Base-by-base conservation (phyloP, 2,329 filamentous ascomycete species). In the Gyromitra esculenta region DNA sequence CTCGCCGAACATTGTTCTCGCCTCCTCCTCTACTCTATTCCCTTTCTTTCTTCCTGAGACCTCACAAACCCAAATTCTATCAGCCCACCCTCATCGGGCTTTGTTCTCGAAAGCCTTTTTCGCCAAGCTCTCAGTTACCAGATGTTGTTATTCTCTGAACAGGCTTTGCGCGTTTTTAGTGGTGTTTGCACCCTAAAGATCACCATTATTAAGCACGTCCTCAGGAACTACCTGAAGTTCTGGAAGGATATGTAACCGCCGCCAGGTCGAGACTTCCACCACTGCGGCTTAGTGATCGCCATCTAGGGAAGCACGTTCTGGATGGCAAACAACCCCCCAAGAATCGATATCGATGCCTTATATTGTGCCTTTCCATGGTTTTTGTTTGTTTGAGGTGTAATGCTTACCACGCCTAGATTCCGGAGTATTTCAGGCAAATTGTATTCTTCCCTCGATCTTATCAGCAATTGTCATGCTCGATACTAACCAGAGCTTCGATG, bases 201-300 rank as follows among this genome's bases (percentile, higher is more conserved):
- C 8, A n/a, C 18, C 54, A 71, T 75, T 75, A 75, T 75, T 75
- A 75, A 75, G 72, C 72, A 41, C 56, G 37, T 39, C 13, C 39
- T 11, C 70, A 67, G 56, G 64, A 57, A 56, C 65, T 15, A 64
- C 57, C 35, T 18, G 21, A 64, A 37, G 45, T 70, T 75, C 59
- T 70, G 31, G 66, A 75, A 75, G 66, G 72, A 75, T 65, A 75
- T 75, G 72, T 75, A 75, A 75, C 66, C 50, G 50, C 41, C 31
- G 59, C 66, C 59, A 75, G 59, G 69, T 59, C 60, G 60, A 72
- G 69, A 65, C 69, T 57, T 39, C 62, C 52, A 39, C 9, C 18
- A 31, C 70, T 54, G 37, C 71, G 37, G 72, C 66, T 75, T 75
- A 71, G 65, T 63, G 69, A 72, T 72, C 50, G 50, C n/a, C 60